phyloP scores from a whole-genome alignment of 257 asterid species.

The Prunella vulgaris region DNA sequence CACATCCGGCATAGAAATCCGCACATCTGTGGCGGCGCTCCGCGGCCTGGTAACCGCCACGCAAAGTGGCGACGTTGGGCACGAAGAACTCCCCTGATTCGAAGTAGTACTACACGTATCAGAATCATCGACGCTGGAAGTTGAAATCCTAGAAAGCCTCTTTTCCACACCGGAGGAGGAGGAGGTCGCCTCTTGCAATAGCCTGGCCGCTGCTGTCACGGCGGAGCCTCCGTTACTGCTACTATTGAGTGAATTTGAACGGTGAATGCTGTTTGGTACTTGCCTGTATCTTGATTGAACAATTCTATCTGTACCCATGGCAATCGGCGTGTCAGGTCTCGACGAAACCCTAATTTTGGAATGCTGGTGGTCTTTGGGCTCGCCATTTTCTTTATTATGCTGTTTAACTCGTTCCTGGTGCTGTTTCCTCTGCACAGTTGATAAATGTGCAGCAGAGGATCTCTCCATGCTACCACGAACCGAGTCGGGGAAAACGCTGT shows the following conservation, averaged over 20 bases:
- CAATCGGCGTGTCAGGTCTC: conserved; percentile 59
- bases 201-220: conserved; percentile 64
- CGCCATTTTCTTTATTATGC: conserved; percentile 29
- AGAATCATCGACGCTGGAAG: conserved; percentile 29
- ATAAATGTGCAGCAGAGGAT: background rate
- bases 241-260: conserved; percentile 33
- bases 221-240: conserved; percentile 29
- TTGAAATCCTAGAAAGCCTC: conserved; percentile 38
- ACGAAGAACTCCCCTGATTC: conserved; percentile 40
- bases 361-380: conserved; percentile 28
- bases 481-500: conserved; percentile 22
- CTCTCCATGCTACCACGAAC: conserved; percentile 14
- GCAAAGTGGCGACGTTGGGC: conserved; percentile 55
- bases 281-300: conserved; percentile 63
- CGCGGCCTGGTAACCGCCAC: conserved; percentile 26
- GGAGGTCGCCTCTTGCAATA: conserved; percentile 68
- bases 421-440: conserved; percentile 26
- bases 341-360: conserved; percentile 30
- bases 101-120: conserved; percentile 29
- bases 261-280: conserved; percentile 29
- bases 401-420: conserved; percentile 23
- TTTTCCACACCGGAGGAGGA: conserved; percentile 32
- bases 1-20: conserved; percentile 55
- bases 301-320: conserved; percentile 39
- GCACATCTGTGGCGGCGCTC: conserved; percentile 29